Evolutionary conservation across 1,139 yeast species (phyloP), one percentile per base, ranked within the genome.

Genomic region (Wickerhamomyces sp.): DNA sequence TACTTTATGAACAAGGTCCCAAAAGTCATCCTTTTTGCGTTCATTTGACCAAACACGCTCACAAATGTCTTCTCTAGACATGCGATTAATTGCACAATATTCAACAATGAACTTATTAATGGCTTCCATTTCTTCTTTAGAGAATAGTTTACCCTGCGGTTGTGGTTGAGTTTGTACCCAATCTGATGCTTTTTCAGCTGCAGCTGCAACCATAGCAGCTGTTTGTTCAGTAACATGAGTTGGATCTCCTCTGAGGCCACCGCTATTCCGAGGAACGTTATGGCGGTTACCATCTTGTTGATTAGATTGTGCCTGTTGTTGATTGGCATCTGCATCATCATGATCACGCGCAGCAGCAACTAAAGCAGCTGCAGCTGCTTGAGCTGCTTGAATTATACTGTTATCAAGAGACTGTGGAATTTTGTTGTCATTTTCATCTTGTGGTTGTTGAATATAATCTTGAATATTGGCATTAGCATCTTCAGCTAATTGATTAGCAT

Each of bases 1-100:
- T 1, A 87, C 90, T 38, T 76, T 72, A 33, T 89, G 81, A 16
- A 89, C 66, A 26, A 76, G 69, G 48, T 85, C 95, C 97, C 97
- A 90, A 54, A 90, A 88, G 49, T 76, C 81, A 61, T 89, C 97
- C 61, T 86, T 87, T 47, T 78, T 78, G 19, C 96, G 73, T 48
- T 84, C 92, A 47, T 78, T 78, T 7, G 90, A 70, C 97, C 97
- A 90, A 28, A 90, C 86, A 33, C 97, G 68, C 48, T 79, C 78
- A 60, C 96, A 84, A 6, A 88, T 74, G 40, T 82, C 84, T 37
- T 75, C 76, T 39, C 88, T 67, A 5, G 80, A 70, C 62, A 86
- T 67, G 30, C 72, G 72, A 54, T 82, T 71, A 44, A 79, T 68
- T 35, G 66, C 70, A 52, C 86, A 79, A 57, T 85, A 89, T 15